Conservation (phyloP, 257 asterid genomes). For the Plantago major region DNA sequence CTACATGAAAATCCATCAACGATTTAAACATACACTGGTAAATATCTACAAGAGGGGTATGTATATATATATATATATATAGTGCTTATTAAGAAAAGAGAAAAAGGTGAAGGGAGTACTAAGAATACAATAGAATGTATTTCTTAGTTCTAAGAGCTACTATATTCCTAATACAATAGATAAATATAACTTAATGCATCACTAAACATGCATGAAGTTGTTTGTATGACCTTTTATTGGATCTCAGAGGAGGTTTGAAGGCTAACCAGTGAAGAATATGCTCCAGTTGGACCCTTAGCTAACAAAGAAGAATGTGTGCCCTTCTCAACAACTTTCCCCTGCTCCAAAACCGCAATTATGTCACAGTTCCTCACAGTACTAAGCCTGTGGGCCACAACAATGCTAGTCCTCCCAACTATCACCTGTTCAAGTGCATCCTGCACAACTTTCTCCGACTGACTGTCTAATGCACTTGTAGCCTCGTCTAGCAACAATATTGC, state of each 20-base stretch:
- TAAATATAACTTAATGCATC: not conserved
- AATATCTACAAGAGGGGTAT: too few species aligned
- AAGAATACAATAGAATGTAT: too few species aligned
- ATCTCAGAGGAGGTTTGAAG: conserved; percentile 35
- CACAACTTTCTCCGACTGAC: conserved; percentile 34
- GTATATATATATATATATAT: too few species aligned
- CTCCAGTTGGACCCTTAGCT: conserved; percentile 43
- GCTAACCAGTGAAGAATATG: conserved; percentile 41
- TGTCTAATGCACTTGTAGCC: conserved; percentile 59
- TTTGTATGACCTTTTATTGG: not conserved
- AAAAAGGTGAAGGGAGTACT: too few species aligned
- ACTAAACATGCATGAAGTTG: conserved; percentile 1
- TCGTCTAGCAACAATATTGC: conserved; percentile 48
- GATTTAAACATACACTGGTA: too few species aligned
- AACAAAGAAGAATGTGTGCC: conserved; percentile 49
- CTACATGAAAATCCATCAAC: too few species aligned
- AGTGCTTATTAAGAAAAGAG: too few species aligned
- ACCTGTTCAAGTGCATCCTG: conserved; percentile 32
- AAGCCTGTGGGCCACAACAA: conserved; percentile 35
- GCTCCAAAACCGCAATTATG: conserved; percentile 27
- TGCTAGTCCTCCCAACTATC: conserved; percentile 28
- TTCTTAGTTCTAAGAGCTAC: too few species aligned
- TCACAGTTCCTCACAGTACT: conserved; percentile 24
- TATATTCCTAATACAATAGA: too few species aligned
- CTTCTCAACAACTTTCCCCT: conserved; percentile 45